These are phyloP conservation scores for Malassezia obtusa DNA, from an alignment of 1,284 basidiomycete species.

Conservation along the genomic window DNA sequence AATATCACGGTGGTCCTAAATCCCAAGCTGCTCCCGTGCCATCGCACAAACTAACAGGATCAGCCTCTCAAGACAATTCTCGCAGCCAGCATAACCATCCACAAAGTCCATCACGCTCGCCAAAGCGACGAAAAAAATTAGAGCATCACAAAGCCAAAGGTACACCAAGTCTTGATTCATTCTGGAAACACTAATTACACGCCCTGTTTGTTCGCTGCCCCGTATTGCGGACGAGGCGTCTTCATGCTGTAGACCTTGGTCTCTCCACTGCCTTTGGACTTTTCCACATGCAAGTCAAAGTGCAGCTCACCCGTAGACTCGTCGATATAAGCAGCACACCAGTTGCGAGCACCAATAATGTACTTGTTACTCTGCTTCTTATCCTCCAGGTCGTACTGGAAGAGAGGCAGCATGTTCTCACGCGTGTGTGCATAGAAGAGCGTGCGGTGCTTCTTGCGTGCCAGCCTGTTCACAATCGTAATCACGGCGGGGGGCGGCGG, in stretches of 20 bases:
- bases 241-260: slow-evolving; percentile 37
- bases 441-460: slow-evolving; percentile 64
- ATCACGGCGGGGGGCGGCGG: slow-evolving; percentile 69
- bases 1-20: too few relatives aligned
- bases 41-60: too few relatives aligned
- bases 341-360: slow-evolving; percentile 81
- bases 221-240: slow-evolving; percentile 28
- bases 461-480: slow-evolving; percentile 66
- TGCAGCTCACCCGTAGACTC: slow-evolving; percentile 58
- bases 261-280: slow-evolving; percentile 28
- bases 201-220: neutral
- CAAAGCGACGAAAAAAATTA: neutral
- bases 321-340: slow-evolving; percentile 67
- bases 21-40: too few relatives aligned
- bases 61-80: too few relatives aligned
- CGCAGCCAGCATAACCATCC: too few relatives aligned
- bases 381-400: slow-evolving; percentile 68
- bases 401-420: slow-evolving; percentile 67
- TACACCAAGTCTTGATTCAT: slow-evolving; percentile 7
- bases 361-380: slow-evolving; percentile 56
- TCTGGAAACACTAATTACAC: slow-evolving; percentile 1
- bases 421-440: slow-evolving; percentile 55
- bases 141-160: neutral
- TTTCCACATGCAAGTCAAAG: slow-evolving; percentile 80
- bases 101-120: neutral